phyloP scores from a whole-genome alignment of 2,329 filamentous ascomycete genomes.

The Penicillium sp. region DNA sequence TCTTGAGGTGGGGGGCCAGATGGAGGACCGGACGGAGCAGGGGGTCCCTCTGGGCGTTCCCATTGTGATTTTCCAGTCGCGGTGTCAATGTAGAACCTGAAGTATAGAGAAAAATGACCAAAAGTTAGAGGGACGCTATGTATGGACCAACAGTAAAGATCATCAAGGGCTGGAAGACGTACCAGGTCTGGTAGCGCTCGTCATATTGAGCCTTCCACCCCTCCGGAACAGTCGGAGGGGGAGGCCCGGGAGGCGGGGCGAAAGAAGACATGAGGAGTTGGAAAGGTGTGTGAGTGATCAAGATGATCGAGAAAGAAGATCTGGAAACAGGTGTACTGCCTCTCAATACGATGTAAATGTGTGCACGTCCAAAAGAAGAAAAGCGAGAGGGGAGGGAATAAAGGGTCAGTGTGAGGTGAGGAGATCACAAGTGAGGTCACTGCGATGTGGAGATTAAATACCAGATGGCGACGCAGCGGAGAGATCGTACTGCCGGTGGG shows the following conservation, averaged over 20 bases:
- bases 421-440: not conserved
- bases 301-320: not conserved
- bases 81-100: constrained; percentile 84
- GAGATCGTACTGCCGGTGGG: too few relatives aligned
- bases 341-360: too few relatives aligned
- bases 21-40: constrained; percentile 39
- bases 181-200: constrained; percentile 82
- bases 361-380: not conserved
- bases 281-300: not conserved
- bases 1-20: constrained; percentile 35
- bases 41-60: constrained; percentile 69
- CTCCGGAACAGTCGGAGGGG: constrained; percentile 60
- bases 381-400: not conserved
- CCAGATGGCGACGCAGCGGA: too few relatives aligned
- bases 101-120: not conserved
- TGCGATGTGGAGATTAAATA: not conserved
- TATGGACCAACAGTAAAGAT: not conserved
- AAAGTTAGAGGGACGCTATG: not conserved
- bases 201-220: constrained; percentile 86
- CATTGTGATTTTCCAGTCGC: constrained; percentile 86
- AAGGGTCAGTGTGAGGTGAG: not conserved
- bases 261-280: constrained; percentile 29
- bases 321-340: too few relatives aligned
- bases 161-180: constrained; percentile 7
- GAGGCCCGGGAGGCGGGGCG: constrained; percentile 45